A percentile compares a stretch with the other conserved stretches of the same genome.
Conservation (phyloP, 1,284 basidiomycete species). For the Microbotryum silenes-acaulis region DNA sequence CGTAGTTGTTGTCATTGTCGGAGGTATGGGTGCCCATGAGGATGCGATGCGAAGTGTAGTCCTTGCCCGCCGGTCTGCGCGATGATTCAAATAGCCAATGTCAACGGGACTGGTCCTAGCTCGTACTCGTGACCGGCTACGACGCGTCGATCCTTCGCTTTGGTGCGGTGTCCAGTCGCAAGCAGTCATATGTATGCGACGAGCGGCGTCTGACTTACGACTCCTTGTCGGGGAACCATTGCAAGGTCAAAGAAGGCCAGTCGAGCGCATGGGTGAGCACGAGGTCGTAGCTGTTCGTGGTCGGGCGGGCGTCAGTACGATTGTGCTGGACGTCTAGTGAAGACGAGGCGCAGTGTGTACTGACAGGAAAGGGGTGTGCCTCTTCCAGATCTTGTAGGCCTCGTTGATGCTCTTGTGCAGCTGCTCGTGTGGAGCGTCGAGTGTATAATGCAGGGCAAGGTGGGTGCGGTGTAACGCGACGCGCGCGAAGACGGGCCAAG, state of each 20-base stretch:
- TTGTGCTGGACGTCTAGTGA: not conserved
- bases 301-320: not conserved
- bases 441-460: not conserved
- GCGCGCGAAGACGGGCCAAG: not conserved
- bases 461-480: not conserved
- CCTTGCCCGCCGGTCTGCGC: slow-evolving; percentile 68
- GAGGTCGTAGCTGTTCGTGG: slow-evolving; percentile 64
- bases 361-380: slow-evolving; percentile 65
- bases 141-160: not conserved
- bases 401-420: slow-evolving; percentile 39
- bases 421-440: slow-evolving; percentile 4
- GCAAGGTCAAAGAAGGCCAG: slow-evolving; percentile 96
- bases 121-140: not conserved
- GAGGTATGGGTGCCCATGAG: slow-evolving; percentile 97
- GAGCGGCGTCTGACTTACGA: slow-evolving; percentile 50
- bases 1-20: slow-evolving; percentile 85
- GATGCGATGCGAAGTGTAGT: slow-evolving; percentile 85
- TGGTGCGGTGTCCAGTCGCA: not conserved
- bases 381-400: slow-evolving; percentile 64
- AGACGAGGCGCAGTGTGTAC: not conserved
- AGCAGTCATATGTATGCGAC: too few species aligned
- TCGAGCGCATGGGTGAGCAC: slow-evolving; percentile 96
- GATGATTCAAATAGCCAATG: not conserved
- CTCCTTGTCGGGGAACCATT: slow-evolving; percentile 98
- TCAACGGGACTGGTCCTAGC: not conserved